Evolutionary conservation across 768 basidiomycete genomes (phyloP), one percentile per base, ranked within the genome.

Genomic region (Phanerochaete carnosa): DNA sequence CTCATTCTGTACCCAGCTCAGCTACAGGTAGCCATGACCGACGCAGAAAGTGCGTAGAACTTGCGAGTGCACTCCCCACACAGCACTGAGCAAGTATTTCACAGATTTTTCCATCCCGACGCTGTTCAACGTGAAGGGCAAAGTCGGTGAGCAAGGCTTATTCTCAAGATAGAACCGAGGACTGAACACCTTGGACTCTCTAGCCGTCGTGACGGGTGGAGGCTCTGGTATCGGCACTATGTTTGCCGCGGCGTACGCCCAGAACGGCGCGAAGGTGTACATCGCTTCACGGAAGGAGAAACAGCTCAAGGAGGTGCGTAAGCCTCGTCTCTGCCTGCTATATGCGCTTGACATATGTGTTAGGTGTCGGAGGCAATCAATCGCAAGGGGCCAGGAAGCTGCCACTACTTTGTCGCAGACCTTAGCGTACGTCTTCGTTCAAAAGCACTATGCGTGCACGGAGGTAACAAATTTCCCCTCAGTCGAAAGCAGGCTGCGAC

Each of bases 251-350:
- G 87, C 90, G 1, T 88, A 92, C 65, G 90, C 88, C 1, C 84
- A 88, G 74, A 94, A 95, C 67, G 94, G 94, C 13, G 91, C 88
- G 33, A 88, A 85, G 66, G 94, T 96, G 45, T 94, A 95, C 75
- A 94, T 95, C 65, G 92, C 94, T 15, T 87, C 91, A 12, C 80
- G 94, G 58, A 94, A 93, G 70, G 90, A 92, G 75, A 70, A 78
- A 22, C 88, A 89, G 66, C 79, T 95, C 59, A 85, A 89, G 74
- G 83, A 89, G 80, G 90, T 88, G 58, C 55, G 80, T 26, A 12
- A 22, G 15, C 6, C 25, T 2, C 7, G 13, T 43, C 4, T 45
- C 45, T 9, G 25, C 28, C 29, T 19, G 60, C 51, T 33, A n/a
- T 43, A 58, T 37, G 65, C 85, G 83, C 75, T 84, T 9, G 75